Conservation (phyloP, 805 yeast genomes). For the Spathaspora sp. region DNA sequence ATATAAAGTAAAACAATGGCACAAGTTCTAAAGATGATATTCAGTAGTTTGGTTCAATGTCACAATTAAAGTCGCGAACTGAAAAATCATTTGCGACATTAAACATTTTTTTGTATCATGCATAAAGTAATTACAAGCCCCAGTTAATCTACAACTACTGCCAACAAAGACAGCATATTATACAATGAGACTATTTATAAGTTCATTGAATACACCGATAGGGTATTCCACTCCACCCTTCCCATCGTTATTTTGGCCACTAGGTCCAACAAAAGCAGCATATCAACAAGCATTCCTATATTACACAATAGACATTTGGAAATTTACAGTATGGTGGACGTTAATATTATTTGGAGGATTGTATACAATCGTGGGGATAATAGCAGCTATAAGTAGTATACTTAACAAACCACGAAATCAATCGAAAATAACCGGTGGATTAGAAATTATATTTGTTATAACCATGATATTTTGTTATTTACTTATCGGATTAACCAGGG, state of each 20-base stretch:
- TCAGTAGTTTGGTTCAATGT: too few relatives aligned
- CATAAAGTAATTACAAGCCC: not conserved
- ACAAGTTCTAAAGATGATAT: too few relatives aligned
- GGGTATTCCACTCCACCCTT: slow-evolving; percentile 79
- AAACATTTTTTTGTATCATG: too few relatives aligned
- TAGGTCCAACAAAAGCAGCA: slow-evolving; percentile 31
- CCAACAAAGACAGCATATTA: not conserved
- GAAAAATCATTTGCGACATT: too few relatives aligned
- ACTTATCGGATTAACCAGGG: slow-evolving; percentile 61
- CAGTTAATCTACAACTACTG: not conserved
- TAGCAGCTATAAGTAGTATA: slow-evolving; percentile 41
- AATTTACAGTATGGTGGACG: slow-evolving; percentile 79
- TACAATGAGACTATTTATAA: slow-evolving; percentile 22
- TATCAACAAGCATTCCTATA: slow-evolving; percentile 59
- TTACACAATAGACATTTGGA: slow-evolving; percentile 71
- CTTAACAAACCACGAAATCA: slow-evolving; percentile 18
- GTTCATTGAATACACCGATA: slow-evolving; percentile 60
- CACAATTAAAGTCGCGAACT: too few relatives aligned
- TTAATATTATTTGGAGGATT: slow-evolving; percentile 62
- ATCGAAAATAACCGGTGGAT: slow-evolving; percentile 1
- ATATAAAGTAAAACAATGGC: too few relatives aligned
- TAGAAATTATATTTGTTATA: not conserved
- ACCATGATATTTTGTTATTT: slow-evolving; percentile 16
- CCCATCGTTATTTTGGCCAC: slow-evolving; percentile 80
- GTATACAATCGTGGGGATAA: slow-evolving; percentile 59